Percentiles rank a stretch among this genome's conserved stretches.
Evolutionary conservation across 805 yeast species (phyloP).

Genomic region (Spathaspora boniae): DNA sequence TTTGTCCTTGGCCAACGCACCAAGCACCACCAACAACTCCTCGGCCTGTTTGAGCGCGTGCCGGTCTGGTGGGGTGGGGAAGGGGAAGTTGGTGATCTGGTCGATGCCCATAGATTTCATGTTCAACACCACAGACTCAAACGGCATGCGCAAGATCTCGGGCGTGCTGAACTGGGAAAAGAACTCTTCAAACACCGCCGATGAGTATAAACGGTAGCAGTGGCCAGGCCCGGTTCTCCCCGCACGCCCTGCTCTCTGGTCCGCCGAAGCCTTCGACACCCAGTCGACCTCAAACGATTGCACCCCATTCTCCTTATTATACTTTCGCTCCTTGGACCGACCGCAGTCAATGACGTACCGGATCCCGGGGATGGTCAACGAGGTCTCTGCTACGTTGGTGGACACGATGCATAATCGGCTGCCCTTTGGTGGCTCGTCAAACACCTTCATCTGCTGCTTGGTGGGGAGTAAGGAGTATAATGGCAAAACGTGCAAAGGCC

Average conservation of each 20-base stretch:
- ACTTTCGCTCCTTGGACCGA: conserved; percentile 83
- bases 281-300: conserved; percentile 90
- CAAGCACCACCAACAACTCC: conserved; percentile 61
- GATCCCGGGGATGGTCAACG: conserved; percentile 93
- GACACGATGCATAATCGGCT: conserved; percentile 89
- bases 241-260: conserved; percentile 94
- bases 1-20: conserved; percentile 63
- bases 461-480: conserved; percentile 93
- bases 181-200: conserved; percentile 88
- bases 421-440: conserved; percentile 80
- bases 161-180: conserved; percentile 82
- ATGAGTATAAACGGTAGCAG: conserved; percentile 85
- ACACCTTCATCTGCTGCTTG: conserved; percentile 89
- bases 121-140: conserved; percentile 89
- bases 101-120: conserved; percentile 98
- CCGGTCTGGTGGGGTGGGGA: conserved; percentile 88
- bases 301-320: conserved; percentile 79
- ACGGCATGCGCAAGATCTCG: conserved; percentile 92
- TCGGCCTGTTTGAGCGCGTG: conserved; percentile 60
- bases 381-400: conserved; percentile 97
- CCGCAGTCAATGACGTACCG: conserved; percentile 96
- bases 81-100: conserved; percentile 86
- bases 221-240: conserved; percentile 99
- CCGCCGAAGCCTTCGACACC: conserved; percentile 94
- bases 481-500: conserved; percentile 88